Evolutionary conservation across 2,329 filamentous ascomycete species (phyloP).

Genomic region (Tolypocladium cylindrosporum): DNA sequence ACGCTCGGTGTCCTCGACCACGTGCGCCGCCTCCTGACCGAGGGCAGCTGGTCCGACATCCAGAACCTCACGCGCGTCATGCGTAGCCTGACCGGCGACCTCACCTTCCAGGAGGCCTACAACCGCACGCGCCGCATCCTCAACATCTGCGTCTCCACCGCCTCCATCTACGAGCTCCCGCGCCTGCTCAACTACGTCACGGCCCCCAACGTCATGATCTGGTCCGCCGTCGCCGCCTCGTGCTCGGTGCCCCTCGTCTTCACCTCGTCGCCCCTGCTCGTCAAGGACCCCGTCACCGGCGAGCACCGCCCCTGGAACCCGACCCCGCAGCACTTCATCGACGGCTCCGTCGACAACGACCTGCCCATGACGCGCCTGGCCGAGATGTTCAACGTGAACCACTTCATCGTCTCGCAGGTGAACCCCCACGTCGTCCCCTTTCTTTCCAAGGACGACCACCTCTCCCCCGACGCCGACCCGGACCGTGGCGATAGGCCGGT

Average conservation of each 20-base stretch:
- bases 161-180: slow-evolving; percentile 78
- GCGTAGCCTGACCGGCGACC: slow-evolving; percentile 69
- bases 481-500: slow-evolving; percentile 13
- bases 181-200: slow-evolving; percentile 86
- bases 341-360: slow-evolving; percentile 91
- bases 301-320: slow-evolving; percentile 76
- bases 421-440: slow-evolving; percentile 92
- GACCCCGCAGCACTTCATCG: slow-evolving; percentile 77
- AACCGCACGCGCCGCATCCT: slow-evolving; percentile 86
- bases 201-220: slow-evolving; percentile 87
- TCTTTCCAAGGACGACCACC: slow-evolving; percentile 60
- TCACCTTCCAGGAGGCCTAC: slow-evolving; percentile 93
- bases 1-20: slow-evolving; percentile 58
- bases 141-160: slow-evolving; percentile 88
- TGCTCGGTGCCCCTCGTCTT: slow-evolving; percentile 89
- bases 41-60: slow-evolving; percentile 79
- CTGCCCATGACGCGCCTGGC: slow-evolving; percentile 81
- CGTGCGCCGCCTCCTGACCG: slow-evolving; percentile 64
- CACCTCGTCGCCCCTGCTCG: slow-evolving; percentile 64
- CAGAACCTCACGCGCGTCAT: slow-evolving; percentile 73
- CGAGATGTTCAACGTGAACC: slow-evolving; percentile 97
- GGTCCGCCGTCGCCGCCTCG: slow-evolving; percentile 92
- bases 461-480: slow-evolving; percentile 25
- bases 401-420: slow-evolving; percentile 95
- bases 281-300: slow-evolving; percentile 76